Evolutionary conservation across 345 rosid species (phyloP), one percentile per base, ranked within the genome.

Genomic region (Durio zibethinus): DNA sequence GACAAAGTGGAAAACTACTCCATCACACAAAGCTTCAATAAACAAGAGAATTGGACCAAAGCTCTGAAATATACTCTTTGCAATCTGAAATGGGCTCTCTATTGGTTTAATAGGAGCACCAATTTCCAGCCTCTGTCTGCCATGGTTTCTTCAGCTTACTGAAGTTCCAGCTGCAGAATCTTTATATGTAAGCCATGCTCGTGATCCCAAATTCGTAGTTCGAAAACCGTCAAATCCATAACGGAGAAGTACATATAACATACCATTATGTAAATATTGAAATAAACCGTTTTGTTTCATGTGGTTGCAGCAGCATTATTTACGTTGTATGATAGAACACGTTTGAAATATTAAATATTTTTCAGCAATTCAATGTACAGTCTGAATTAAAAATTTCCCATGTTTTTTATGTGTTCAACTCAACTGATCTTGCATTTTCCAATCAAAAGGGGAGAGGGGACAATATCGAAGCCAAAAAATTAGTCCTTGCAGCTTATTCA

Each of bases 11-110:
- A 89, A 80, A 87, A 81, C 78, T 89, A 91, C 82, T 91, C 97
- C 1, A 96, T 96, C 69, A 92, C 97, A 0, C 97, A 91, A 75
- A 96, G 98, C 89, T 93, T 92, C 88, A 93, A 91, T 63, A 96
- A 96, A 86, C 94, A 86, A 80, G 99, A 93, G 88, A 92, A 91
- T 74, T 96, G 99, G 99, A 95, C 99, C 52, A 96, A 92, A 85
- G 97, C 99, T 62, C 87, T 93, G 7, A 96, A 96, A 82, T 93
- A 96, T 78, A 96, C 98, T 18, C 92, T 96, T 25, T 91, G 92
- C 85, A 90, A 96, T 85, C 82, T 96, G 82, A 96, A 96, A 80
- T 91, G 98, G 98, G 95, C 97, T 74, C 97, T 93, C 47, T 90
- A 84, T 78, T 96, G 98, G 99, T 96, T 96, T 68, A 85, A 89